Evolutionary conservation across 768 basidiomycete species (phyloP), one percentile per base, ranked within the genome.

Genomic region (Podaxis carcinomalis): DNA sequence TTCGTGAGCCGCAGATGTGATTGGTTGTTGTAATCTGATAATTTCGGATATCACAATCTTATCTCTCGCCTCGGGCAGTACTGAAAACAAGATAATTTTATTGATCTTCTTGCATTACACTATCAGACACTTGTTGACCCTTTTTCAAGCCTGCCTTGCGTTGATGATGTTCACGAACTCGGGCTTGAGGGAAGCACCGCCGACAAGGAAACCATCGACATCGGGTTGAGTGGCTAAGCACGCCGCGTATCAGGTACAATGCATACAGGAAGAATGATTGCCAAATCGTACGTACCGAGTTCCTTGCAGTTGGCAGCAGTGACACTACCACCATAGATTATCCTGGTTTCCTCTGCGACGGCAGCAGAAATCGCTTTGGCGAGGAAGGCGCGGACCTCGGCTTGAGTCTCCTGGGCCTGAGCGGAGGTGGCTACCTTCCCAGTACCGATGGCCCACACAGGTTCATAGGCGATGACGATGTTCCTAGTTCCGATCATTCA

Each of bases 391-490:
- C 97, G 91, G 68, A 95, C 88, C 62, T 89, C 85, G 40, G 81
- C 83, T 70, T 99, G 97, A 2, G 92, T 86, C 44, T 95, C 90
- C 75, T 98, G 96, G 1, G 97, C 97, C 78, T 98, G 91, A n/a
- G 79, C 80, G 0, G 91, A 79, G 35, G 92, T 92, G 49, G 96
- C 96, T 56, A 97, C 95, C 73, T 91, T 96, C 64, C 96, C 96
- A 11, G 96, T 98, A 49, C 97, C 97, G 73, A 98, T 98, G 36
- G 97, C 96, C 96, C 97, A 98, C 16, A 98, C 93, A 46, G 95
- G 93, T 74, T 96, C 93, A 74, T 95, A 99, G 19, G 97, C 97
- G 68, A 99, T 82, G 61, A 99, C 96, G 69, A 98, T 80, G 64
- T 91, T 86, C 69, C 94, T 95, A 51, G 35, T 35, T 19, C 36